A percentile compares a stretch with the other conserved stretches of the same genome.
Evolutionary conservation across 345 rosid species (phyloP).

Genomic region (Brassica rapa): DNA sequence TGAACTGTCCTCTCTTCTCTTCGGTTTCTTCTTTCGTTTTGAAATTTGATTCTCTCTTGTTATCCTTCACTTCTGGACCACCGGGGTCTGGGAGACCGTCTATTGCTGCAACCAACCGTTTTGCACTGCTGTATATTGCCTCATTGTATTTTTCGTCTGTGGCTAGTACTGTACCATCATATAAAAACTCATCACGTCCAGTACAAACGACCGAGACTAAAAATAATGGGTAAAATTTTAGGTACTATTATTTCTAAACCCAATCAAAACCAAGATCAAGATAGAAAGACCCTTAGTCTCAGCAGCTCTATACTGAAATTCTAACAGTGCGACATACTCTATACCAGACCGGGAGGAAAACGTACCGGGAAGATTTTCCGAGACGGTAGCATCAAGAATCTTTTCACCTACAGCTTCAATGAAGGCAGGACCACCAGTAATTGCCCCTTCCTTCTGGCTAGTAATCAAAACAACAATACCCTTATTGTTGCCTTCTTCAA

Average conservation of each 20-base stretch:
- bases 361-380: constrained; percentile 94
- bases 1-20: constrained; percentile 95
- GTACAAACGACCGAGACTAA: not conserved
- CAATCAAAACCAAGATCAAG: not conserved
- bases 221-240: not conserved
- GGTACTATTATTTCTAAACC: not conserved
- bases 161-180: constrained; percentile 71
- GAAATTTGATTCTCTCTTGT: constrained; percentile 87
- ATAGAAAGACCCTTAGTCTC: not conserved
- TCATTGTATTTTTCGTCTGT: constrained; percentile 97
- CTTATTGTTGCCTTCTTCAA: constrained; percentile 86
- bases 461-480: constrained; percentile 92
- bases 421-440: constrained; percentile 96
- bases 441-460: constrained; percentile 95
- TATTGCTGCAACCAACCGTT: constrained; percentile 84
- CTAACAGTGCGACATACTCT: not conserved
- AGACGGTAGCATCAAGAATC: constrained; percentile 82
- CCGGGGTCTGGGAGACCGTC: constrained; percentile 97
- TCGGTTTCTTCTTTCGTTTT: constrained; percentile 88
- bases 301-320: not conserved
- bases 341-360: not conserved
- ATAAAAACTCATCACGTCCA: not conserved
- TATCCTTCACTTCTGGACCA: constrained; percentile 70
- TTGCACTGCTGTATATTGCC: constrained; percentile 80
- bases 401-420: constrained; percentile 83